phyloP scores from a whole-genome alignment of 2,329 filamentous ascomycete genomes.

The Paraphoma sp. region DNA sequence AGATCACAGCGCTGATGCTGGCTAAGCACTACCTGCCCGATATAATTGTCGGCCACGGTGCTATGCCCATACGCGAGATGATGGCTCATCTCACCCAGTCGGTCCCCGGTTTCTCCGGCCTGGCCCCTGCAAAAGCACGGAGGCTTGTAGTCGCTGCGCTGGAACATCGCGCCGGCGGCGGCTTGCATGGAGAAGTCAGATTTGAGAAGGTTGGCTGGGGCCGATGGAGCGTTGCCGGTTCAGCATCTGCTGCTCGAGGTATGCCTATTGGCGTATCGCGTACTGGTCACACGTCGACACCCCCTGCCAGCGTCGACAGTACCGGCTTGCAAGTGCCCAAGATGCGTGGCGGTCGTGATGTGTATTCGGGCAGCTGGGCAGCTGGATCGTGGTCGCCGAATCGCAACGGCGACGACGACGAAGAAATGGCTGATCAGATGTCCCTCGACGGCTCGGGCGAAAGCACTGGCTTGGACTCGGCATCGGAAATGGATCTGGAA shows the following conservation, averaged over 20 bases:
- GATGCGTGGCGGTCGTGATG: conserved; percentile 40
- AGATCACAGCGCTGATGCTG: conserved; percentile 84
- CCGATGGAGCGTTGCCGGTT: conserved; percentile 76
- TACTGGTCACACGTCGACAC: conserved; percentile 47
- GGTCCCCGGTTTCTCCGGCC: conserved; percentile 89
- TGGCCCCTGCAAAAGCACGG: conserved; percentile 87
- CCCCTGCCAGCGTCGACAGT: conserved; percentile 57
- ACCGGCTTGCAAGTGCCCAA: conserved; percentile 57
- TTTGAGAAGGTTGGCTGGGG: conserved; percentile 99
- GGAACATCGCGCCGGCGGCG: conserved; percentile 74
- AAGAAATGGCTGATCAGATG: conserved; percentile 85
- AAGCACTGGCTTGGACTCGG: conserved; percentile 72
- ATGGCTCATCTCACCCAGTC: conserved; percentile 93
- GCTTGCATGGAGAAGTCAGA: conserved; percentile 72
- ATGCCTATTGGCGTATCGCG: conserved; percentile 48
- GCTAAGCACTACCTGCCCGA: conserved; percentile 89
- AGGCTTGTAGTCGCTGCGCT: conserved; percentile 90
- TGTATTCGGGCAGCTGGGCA: conserved; percentile 65
- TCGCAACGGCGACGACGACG: conserved; percentile 38
- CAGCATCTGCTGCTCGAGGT: conserved; percentile 59
- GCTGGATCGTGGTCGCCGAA: conserved; percentile 77
- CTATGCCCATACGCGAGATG: conserved; percentile 91
- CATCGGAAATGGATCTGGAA: conserved; percentile 71
- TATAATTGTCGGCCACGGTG: conserved; percentile 87
- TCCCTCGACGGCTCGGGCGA: conserved; percentile 76